Evolutionary conservation across 768 basidiomycete species (phyloP).

Genomic region (Hemileccinum rubropunctum): DNA sequence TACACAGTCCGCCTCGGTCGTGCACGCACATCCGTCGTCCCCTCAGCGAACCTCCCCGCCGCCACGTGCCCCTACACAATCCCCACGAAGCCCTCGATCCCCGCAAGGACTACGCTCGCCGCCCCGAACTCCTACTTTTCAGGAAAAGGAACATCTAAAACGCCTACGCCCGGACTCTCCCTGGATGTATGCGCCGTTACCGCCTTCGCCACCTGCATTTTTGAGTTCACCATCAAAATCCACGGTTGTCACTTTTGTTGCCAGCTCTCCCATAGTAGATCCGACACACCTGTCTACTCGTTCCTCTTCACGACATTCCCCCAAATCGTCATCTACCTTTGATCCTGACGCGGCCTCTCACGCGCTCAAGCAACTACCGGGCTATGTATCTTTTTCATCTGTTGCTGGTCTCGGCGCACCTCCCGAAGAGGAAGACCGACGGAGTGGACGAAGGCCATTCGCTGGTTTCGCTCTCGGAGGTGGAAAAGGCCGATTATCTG

Average conservation of each 20-base stretch:
- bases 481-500: constrained; percentile 17
- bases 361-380: constrained; percentile 52
- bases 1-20: constrained; percentile 13
- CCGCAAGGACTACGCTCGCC: constrained; percentile 13
- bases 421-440: constrained; percentile 42
- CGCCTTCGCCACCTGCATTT: constrained; percentile 28
- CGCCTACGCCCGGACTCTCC: constrained; percentile 21
- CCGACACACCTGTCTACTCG: constrained; percentile 5
- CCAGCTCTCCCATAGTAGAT: constrained; percentile 15
- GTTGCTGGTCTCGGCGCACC: constrained; percentile 68
- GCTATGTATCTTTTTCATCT: constrained; percentile 66
- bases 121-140: constrained; percentile 20
- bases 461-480: constrained; percentile 15
- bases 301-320: constrained; percentile 14
- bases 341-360: constrained; percentile 62
- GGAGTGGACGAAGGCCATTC: constrained; percentile 21
- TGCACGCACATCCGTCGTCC: constrained; percentile 2
- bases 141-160: constrained; percentile 11
- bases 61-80: constrained; percentile 6
- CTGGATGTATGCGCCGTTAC: constrained; percentile 28
- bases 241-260: constrained; percentile 23
- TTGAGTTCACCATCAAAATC: constrained; percentile 30
- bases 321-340: constrained; percentile 41
- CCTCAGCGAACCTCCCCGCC: constrained; percentile 5
- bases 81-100: constrained; percentile 19